Evolutionary conservation across 192 early-diverging fungal species (phyloP).

Genomic region (Physocladia obscura): DNA sequence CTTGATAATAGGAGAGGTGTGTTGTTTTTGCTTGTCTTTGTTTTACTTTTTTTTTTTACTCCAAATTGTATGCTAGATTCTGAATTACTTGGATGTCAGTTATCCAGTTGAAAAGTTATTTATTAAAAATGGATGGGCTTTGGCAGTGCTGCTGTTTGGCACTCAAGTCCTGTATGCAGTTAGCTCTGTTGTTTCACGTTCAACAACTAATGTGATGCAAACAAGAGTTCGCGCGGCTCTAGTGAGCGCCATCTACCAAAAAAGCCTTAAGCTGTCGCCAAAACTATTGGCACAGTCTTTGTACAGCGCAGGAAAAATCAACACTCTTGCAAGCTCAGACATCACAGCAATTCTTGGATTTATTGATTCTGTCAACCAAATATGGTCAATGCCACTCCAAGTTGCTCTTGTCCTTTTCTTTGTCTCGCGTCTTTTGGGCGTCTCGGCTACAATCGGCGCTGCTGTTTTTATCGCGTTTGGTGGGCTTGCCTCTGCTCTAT

Average conservation of each 20-base stretch:
- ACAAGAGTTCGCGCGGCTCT: constrained; percentile 23
- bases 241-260: constrained; percentile 31
- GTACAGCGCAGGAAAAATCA: constrained; percentile 8
- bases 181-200: background rate
- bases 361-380: constrained; percentile 7
- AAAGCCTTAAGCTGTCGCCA: constrained; percentile 28
- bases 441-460: background rate
- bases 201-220: background rate
- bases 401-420: constrained; percentile 8
- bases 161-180: constrained; percentile 43
- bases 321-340: constrained; percentile 9
- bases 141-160: background rate
- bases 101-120: too few relatives aligned
- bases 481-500: background rate
- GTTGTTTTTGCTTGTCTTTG: too few relatives aligned
- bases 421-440: constrained; percentile 2
- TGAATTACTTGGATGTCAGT: too few relatives aligned
- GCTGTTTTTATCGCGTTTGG: background rate
- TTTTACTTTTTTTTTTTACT: background rate
- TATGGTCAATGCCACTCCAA: constrained; percentile 13
- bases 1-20: too few relatives aligned
- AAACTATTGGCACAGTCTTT: constrained; percentile 6
- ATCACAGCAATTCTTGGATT: too few relatives aligned
- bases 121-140: constrained; percentile 3
- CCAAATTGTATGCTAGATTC: too few relatives aligned